Conservation (phyloP, 2,329 filamentous ascomycete genomes). For the Scedosporium aurantiacum region DNA sequence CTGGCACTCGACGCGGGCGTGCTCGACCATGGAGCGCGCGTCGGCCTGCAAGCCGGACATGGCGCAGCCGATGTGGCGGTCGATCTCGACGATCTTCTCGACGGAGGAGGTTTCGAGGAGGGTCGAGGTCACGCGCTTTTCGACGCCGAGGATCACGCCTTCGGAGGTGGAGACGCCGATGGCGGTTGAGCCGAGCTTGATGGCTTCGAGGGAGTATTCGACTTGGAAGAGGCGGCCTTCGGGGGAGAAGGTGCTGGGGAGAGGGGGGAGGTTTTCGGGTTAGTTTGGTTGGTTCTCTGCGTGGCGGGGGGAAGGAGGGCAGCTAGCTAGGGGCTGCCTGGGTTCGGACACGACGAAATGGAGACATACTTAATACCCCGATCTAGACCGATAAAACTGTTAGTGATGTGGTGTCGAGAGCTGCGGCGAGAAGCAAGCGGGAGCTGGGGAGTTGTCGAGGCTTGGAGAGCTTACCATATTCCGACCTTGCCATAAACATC, state of each 20-base stretch:
- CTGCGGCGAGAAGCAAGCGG: neutral
- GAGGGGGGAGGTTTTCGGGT: neutral
- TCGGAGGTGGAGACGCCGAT: constrained; percentile 95
- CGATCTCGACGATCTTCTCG: constrained; percentile 99
- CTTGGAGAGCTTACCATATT: constrained; percentile 75
- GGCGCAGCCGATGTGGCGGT: constrained; percentile 96
- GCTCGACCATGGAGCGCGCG: constrained; percentile 94
- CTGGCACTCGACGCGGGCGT: constrained; percentile 94
- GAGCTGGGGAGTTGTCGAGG: neutral
- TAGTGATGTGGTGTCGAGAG: neutral
- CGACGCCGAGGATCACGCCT: constrained; percentile 91
- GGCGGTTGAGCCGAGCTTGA: constrained; percentile 96
- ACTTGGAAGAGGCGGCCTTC: constrained; percentile 99
- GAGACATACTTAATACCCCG: constrained; percentile 84
- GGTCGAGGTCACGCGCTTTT: constrained; percentile 97
- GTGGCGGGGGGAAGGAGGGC: neutral
- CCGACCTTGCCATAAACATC: constrained; percentile 99
- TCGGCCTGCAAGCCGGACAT: constrained; percentile 98
- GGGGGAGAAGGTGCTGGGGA: constrained; percentile 84
- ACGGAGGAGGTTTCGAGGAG: constrained; percentile 96
- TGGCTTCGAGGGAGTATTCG: constrained; percentile 99
- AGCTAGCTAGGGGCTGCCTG: neutral
- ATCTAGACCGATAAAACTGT: constrained; percentile 42
- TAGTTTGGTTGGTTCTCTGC: constrained; percentile 5
- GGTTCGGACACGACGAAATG: constrained; percentile 9